These are phyloP conservation scores for Conringia planisiliqua DNA, from an alignment of 345 rosid species.

Conservation along the genomic window DNA sequence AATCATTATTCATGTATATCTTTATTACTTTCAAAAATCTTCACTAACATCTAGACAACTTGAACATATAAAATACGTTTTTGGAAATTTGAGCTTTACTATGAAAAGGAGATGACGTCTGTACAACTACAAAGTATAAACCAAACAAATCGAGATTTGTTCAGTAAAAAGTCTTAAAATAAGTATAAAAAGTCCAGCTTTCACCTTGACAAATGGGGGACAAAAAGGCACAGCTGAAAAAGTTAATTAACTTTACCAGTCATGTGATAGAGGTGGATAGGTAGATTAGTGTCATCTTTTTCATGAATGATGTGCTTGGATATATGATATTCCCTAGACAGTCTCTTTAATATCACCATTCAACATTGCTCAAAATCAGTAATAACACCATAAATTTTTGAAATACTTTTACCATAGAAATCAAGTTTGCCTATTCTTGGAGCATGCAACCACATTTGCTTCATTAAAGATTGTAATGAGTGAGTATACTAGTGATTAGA, in stretches of 20 bases:
- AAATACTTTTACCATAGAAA: not conserved
- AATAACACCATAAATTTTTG: slow-evolving; percentile 1
- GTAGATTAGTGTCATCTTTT: slow-evolving; percentile 20
- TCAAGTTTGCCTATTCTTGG: slow-evolving; percentile 1
- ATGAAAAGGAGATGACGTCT: slow-evolving; percentile 21
- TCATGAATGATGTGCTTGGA: slow-evolving; percentile 16
- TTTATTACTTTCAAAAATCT: slow-evolving; percentile 22
- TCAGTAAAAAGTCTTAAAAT: slow-evolving; percentile 15
- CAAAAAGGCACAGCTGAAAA: slow-evolving; percentile 26
- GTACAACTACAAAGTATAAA: slow-evolving; percentile 5
- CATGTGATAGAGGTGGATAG: slow-evolving; percentile 30
- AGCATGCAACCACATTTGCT: slow-evolving; percentile 14
- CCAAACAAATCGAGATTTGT: slow-evolving; percentile 10
- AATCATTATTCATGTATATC: not conserved
- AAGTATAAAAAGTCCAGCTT: slow-evolving; percentile 21
- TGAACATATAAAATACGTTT: slow-evolving; percentile 20
- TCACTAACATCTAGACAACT: slow-evolving; percentile 29
- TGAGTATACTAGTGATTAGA: slow-evolving; percentile 7
- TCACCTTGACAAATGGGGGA: slow-evolving; percentile 29
- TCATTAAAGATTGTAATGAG: not conserved
- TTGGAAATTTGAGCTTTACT: slow-evolving; percentile 29
- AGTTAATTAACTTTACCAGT: slow-evolving; percentile 27
- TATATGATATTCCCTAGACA: slow-evolving; percentile 27
- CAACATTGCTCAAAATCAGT: slow-evolving; percentile 8
- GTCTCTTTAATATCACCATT: not conserved